Percentiles rank a stretch among this genome's conserved stretches.
phyloP scores from a whole-genome alignment of 331 rosid genomes.

The Stylosanthes scabra region DNA sequence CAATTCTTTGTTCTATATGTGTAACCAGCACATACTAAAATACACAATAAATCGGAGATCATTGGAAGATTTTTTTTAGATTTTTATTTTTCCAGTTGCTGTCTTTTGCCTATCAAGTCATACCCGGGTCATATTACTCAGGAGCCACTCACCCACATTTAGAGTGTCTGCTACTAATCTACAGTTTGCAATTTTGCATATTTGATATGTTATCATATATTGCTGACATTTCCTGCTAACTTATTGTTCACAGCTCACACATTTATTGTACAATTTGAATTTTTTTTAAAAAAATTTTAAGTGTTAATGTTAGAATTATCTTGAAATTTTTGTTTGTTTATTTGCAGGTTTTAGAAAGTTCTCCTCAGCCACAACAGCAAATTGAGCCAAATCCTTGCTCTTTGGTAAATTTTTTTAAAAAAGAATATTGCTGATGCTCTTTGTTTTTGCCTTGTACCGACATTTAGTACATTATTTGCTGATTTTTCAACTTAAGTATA shows the following conservation, averaged over 20 bases:
- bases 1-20: background rate
- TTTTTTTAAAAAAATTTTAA: conserved; percentile 9
- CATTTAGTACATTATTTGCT: conserved; percentile 11
- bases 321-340: conserved; percentile 30
- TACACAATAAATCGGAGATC: background rate
- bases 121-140: background rate
- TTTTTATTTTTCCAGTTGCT: background rate
- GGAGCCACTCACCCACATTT: background rate
- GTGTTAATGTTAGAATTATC: conserved; percentile 14
- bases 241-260: conserved; percentile 7
- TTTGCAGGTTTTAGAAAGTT: conserved; percentile 68
- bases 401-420: conserved; percentile 44
- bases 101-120: background rate
- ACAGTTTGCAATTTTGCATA: background rate
- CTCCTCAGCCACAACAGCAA: conserved; percentile 55
- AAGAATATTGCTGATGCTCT: background rate
- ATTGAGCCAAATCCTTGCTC: conserved; percentile 55
- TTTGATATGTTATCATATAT: background rate
- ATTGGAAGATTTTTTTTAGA: background rate
- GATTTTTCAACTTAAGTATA: conserved; percentile 15
- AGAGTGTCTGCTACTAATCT: background rate
- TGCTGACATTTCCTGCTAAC: conserved; percentile 7
- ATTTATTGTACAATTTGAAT: conserved; percentile 18
- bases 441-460: conserved; percentile 4
- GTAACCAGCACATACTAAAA: background rate